These are phyloP conservation scores for Sugiyamaella marilandica DNA, from an alignment of 805 yeast species.

Conservation along the genomic window DNA sequence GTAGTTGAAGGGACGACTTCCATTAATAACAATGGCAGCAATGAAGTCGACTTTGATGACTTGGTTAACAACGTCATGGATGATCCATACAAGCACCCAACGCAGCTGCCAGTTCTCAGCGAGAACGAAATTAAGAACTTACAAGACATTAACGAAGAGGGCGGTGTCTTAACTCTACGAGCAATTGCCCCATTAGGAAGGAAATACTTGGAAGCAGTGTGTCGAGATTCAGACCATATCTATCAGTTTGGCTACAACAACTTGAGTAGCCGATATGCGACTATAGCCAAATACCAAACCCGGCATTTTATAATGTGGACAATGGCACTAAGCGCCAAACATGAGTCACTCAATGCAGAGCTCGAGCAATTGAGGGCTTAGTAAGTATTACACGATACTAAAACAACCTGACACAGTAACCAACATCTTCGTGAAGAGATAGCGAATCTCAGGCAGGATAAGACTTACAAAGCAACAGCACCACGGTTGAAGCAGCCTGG, in stretches of 20 bases:
- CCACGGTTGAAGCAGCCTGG: not conserved
- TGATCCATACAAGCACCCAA: not conserved
- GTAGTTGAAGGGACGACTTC: too few species aligned
- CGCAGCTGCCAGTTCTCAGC: not conserved
- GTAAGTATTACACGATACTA: not conserved
- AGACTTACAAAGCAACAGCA: not conserved
- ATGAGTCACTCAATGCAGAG: not conserved
- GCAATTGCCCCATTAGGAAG: slow-evolving; percentile 16
- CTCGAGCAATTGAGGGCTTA: not conserved
- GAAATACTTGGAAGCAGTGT: not conserved
- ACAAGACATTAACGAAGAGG: slow-evolving; percentile 10
- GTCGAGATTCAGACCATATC: not conserved
- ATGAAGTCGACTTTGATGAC: not conserved
- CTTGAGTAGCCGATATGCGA: not conserved
- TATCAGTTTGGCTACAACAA: not conserved
- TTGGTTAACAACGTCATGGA: not conserved
- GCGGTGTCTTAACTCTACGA: slow-evolving; percentile 17
- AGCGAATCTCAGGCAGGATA: not conserved
- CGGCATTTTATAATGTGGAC: not conserved
- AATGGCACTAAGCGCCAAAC: not conserved
- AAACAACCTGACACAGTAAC: not conserved
- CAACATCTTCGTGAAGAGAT: not conserved
- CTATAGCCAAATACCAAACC: not conserved
- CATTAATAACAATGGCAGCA: not conserved
- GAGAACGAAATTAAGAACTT: not conserved